Evolutionary conservation across 73 alveolate species (phyloP).

Genomic region (Tetrahymena thermophila): DNA sequence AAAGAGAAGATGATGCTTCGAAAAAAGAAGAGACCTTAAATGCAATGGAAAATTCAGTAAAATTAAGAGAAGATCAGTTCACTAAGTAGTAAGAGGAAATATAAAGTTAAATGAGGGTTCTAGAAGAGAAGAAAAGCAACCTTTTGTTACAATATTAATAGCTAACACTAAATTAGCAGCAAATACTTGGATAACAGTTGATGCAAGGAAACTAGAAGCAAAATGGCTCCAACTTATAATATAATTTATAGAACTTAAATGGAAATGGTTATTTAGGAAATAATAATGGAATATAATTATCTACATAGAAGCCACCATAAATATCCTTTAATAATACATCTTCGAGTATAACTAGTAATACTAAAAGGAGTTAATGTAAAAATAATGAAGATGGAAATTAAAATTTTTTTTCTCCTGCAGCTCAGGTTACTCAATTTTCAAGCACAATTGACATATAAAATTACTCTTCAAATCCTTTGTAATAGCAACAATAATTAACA

Average conservation of each 20-base stretch:
- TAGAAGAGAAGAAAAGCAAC: not conserved
- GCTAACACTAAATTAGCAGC: not conserved
- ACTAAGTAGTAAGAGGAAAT: not conserved
- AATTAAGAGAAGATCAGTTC: not conserved
- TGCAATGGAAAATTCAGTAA: not conserved
- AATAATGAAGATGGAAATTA: not conserved
- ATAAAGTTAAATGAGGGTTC: not conserved
- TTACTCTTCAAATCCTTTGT: not conserved
- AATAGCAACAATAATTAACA: not conserved
- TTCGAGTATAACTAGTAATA: not conserved
- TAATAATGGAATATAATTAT: not conserved
- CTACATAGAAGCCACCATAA: not conserved
- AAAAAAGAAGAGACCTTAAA: conserved; percentile 20
- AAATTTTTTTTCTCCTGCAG: not conserved
- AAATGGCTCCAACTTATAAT: not conserved
- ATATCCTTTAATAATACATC: not conserved
- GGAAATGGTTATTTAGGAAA: not conserved
- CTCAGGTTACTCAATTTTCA: not conserved
- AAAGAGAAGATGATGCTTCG: conserved; percentile 68
- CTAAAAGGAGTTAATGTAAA: not conserved
- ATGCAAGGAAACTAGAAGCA: not conserved
- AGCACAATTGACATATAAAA: not conserved
- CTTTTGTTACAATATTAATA: not conserved
- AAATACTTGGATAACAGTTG: not conserved
- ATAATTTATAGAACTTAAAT: not conserved